These are phyloP conservation scores for Lactarius indigo DNA, from an alignment of 768 basidiomycete species.

Conservation along the genomic window DNA sequence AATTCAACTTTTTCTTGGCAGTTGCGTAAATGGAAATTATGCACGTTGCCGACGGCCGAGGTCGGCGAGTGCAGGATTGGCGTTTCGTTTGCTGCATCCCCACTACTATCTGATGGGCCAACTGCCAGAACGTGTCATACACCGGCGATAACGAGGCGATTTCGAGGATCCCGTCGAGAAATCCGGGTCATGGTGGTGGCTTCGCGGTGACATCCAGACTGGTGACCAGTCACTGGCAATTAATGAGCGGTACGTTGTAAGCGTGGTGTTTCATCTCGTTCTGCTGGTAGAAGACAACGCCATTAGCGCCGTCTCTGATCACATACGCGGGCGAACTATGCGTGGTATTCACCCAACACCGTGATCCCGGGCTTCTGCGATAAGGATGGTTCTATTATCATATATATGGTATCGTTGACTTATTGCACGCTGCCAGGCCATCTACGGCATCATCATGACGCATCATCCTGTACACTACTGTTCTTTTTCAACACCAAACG, in stretches of 20 bases:
- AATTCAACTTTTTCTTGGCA: conserved; percentile 45
- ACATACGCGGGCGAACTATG: neutral
- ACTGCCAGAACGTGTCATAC: neutral
- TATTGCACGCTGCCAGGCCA: neutral
- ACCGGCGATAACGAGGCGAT: conserved; percentile 12
- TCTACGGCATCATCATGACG: conserved; percentile 1
- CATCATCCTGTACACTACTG: neutral
- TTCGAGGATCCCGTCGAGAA: conserved; percentile 8
- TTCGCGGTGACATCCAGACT: conserved; percentile 7
- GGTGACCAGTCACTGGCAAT: conserved; percentile 9
- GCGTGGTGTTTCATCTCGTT: conserved; percentile 14
- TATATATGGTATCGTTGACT: conserved; percentile 6
- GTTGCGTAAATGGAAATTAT: conserved; percentile 48
- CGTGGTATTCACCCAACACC: neutral
- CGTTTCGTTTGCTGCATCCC: neutral
- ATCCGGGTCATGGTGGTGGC: neutral
- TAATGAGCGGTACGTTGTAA: neutral
- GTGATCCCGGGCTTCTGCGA: neutral
- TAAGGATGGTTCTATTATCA: neutral
- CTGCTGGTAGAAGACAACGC: neutral
- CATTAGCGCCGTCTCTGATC: neutral
- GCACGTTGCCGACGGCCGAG: conserved; percentile 31
- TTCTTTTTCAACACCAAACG: neutral
- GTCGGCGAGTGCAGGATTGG: neutral
- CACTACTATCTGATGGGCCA: conserved; percentile 2